Evolutionary conservation across 2,329 filamentous ascomycete species (phyloP).

Genomic region (Elsinoe perseae): DNA sequence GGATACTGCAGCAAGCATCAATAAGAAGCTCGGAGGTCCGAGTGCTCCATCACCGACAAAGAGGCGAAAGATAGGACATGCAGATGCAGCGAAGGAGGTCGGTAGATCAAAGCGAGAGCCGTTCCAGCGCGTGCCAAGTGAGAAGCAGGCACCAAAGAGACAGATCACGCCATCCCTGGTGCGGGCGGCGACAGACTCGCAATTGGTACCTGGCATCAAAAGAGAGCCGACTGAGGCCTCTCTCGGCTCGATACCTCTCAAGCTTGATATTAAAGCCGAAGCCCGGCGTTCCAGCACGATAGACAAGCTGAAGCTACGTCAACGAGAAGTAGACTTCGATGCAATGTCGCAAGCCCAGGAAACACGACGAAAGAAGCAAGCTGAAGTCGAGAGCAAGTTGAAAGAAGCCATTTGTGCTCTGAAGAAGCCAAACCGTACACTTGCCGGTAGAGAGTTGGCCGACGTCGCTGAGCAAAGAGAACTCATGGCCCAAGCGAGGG

Average conservation of each 20-base stretch:
- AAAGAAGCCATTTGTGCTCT: slow-evolving; percentile 65
- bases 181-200: slow-evolving; percentile 58
- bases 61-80: slow-evolving; percentile 35
- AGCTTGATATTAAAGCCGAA: slow-evolving; percentile 17
- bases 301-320: slow-evolving; percentile 21
- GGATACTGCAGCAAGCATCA: slow-evolving; percentile 60
- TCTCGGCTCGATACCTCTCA: slow-evolving; percentile 40
- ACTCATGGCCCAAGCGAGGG: slow-evolving; percentile 26
- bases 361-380: slow-evolving; percentile 56
- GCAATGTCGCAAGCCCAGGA: slow-evolving; percentile 48
- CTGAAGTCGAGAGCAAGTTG: slow-evolving; percentile 60
- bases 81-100: slow-evolving; percentile 30
- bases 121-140: slow-evolving; percentile 54
- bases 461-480: slow-evolving; percentile 58
- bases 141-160: slow-evolving; percentile 44
- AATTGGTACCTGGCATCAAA: slow-evolving; percentile 55
- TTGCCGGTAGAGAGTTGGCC: slow-evolving; percentile 58
- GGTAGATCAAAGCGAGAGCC: slow-evolving; percentile 42
- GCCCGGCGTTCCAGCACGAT: slow-evolving; percentile 36
- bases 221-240: slow-evolving; percentile 58
- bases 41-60: slow-evolving; percentile 51
- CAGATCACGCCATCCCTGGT: slow-evolving; percentile 55
- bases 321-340: slow-evolving; percentile 49
- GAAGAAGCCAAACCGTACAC: slow-evolving; percentile 66
- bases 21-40: slow-evolving; percentile 68